A percentile compares a stretch with the other conserved stretches of the same genome.
Conservation (phyloP, 129 eudicot genomes). For the Sambucus nigra region DNA sequence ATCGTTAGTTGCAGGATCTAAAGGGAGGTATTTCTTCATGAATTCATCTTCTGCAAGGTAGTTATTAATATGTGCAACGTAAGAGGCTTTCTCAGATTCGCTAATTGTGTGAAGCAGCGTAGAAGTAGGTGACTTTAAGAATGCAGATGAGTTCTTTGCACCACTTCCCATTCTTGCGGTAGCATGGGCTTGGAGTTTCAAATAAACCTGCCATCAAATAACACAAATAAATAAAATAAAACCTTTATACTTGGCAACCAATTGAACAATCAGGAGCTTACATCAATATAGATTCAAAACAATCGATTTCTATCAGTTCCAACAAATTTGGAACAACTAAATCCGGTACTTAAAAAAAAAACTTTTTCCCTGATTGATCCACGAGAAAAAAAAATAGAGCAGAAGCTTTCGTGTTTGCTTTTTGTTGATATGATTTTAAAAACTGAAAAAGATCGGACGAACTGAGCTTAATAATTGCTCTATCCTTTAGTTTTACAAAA, state of each 20-base stretch:
- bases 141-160: slow-evolving; percentile 85
- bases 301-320: not conserved
- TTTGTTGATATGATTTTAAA: not conserved
- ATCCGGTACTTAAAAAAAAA: not conserved
- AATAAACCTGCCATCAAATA: slow-evolving; percentile 53
- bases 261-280: not conserved
- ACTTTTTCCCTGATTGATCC: not conserved
- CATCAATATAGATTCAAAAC: not conserved
- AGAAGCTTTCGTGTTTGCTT: not conserved
- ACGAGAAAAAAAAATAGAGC: not conserved
- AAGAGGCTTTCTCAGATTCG: slow-evolving; percentile 92
- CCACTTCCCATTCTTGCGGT: slow-evolving; percentile 72
- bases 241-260: too few relatives aligned
- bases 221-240: slow-evolving; percentile 1
- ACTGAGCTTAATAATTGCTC: not conserved
- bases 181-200: slow-evolving; percentile 84
- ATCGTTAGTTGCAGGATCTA: slow-evolving; percentile 88
- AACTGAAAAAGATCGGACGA: not conserved
- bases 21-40: slow-evolving; percentile 71
- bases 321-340: not conserved
- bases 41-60: slow-evolving; percentile 78
- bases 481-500: not conserved
- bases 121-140: slow-evolving; percentile 89
- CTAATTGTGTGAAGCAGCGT: slow-evolving; percentile 96
- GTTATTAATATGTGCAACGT: slow-evolving; percentile 90